Conservation (phyloP, 2,329 filamentous ascomycete species). For the Sporothrix phasma region DNA sequence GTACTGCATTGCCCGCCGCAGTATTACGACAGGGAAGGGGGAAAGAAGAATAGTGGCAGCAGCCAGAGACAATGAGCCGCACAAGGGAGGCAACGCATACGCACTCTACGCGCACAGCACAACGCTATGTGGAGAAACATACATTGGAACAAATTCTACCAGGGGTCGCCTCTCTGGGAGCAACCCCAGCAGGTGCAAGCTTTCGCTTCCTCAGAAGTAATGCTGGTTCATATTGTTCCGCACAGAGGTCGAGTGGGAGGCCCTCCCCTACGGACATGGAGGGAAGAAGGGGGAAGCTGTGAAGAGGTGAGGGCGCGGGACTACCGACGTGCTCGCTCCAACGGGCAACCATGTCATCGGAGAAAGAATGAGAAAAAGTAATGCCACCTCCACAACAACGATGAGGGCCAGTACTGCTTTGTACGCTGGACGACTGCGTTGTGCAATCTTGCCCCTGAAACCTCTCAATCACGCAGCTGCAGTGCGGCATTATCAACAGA, state of each 20-base stretch:
- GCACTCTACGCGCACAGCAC: not conserved
- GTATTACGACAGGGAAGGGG: not conserved
- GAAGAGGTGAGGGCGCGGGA: not conserved
- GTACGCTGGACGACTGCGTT: too few relatives aligned
- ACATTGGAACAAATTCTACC: slow-evolving; percentile 3
- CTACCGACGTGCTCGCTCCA: not conserved
- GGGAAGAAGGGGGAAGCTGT: not conserved
- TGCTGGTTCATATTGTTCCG: not conserved
- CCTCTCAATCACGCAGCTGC: not conserved
- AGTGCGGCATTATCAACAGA: not conserved
- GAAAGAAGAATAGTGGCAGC: not conserved
- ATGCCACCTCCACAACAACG: not conserved
- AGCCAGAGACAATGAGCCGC: not conserved
- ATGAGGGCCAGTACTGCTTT: too few relatives aligned
- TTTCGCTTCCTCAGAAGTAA: not conserved
- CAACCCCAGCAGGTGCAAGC: not conserved
- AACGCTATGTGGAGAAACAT: slow-evolving; percentile 1
- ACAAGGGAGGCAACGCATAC: not conserved
- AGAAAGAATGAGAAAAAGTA: not conserved
- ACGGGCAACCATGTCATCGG: not conserved
- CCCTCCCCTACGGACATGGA: slow-evolving; percentile 1
- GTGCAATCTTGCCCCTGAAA: too few relatives aligned
- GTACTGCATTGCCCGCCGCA: not conserved
- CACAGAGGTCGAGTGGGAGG: not conserved
- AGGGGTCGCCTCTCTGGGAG: not conserved